Evolutionary conservation across 2,329 filamentous ascomycete genomes (phyloP), one percentile per base, ranked within the genome.

Genomic region (Aspergillus hortae): DNA sequence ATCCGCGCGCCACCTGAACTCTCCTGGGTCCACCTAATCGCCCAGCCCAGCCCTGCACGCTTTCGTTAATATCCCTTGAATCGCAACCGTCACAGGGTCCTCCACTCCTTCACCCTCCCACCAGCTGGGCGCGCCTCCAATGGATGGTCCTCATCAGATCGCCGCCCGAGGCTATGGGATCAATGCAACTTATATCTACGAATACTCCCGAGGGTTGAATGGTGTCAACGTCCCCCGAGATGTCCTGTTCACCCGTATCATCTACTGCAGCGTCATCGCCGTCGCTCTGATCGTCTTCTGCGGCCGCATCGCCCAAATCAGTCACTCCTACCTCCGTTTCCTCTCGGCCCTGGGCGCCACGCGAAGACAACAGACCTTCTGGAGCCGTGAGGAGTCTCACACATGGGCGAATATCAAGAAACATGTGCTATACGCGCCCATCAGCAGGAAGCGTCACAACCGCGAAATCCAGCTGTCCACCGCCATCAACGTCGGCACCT

Each of bases 381-480:
- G 75, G 72, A 71, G 70, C 15, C 57, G 71, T 35, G 74, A 78
- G 54, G 65, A 69, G 32, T 73, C 69, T 23, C 53, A 53, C 12
- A 58, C 68, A 49, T 78, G 75, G 74, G 59, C 74, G 6, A 67
- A 63, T 40, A 59, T 75, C 43, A 79, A 78, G 65, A 78, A 75
- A 48, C 65, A 78, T 50, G 15, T 78, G 10, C 56, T 79, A 5
- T 78, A 77, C 65, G 86, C 90, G 1, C 90, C 90, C 5, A 72
- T 95, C 15, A 82, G 85, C 63, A 80, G 79, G 50, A 89, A 89
- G 65, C 81, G 89, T 63, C 90, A 94, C 72, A 94, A 94, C 63
- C 77, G 82, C 23, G 86, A 89, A 64, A 80, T 90, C 58, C 84
- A 87, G 64, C 71, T 91, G 12, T 86, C 84, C 19, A 77, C 77